These are phyloP conservation scores for Quercus dentata DNA, from an alignment of 306 rosid genomes.

Conservation along the genomic window DNA sequence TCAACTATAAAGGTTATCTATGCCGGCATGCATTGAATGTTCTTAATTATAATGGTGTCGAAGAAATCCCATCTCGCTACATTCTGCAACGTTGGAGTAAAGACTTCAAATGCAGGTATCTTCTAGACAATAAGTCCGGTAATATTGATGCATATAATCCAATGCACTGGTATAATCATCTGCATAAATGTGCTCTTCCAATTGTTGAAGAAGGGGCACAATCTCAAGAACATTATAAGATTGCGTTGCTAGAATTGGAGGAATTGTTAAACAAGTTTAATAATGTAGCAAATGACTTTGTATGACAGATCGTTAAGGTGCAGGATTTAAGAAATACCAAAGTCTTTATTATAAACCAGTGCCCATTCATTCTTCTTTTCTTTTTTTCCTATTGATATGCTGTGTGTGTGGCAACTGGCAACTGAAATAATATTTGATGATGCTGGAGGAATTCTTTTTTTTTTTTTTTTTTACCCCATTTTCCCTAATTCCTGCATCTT, in stretches of 20 bases:
- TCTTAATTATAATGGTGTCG: constrained; percentile 63
- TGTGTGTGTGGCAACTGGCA: too few species aligned
- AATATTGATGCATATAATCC: constrained; percentile 28
- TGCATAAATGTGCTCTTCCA: constrained; percentile 51
- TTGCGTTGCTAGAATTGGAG: constrained; percentile 59
- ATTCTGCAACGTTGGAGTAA: constrained; percentile 65
- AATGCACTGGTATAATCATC: constrained; percentile 36
- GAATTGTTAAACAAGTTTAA: constrained; percentile 53
- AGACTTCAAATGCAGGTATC: constrained; percentile 51
- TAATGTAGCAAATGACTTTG: constrained; percentile 34
- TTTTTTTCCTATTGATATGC: background rate
- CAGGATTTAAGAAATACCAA: background rate
- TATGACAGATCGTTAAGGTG: constrained; percentile 26
- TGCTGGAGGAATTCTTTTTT: too few species aligned
- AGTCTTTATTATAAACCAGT: background rate
- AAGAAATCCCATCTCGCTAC: constrained; percentile 69
- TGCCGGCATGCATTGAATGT: constrained; percentile 76
- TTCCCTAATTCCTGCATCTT: too few species aligned
- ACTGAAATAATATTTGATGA: too few species aligned
- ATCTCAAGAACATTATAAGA: constrained; percentile 57
- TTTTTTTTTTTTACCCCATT: too few species aligned
- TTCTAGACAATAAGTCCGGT: constrained; percentile 24
- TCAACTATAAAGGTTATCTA: constrained; percentile 73
- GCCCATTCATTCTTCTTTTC: too few species aligned
- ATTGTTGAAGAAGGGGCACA: constrained; percentile 64